Base-by-base conservation (phyloP, 2,329 filamentous ascomycete genomes). In the Trichoderma sp. region DNA sequence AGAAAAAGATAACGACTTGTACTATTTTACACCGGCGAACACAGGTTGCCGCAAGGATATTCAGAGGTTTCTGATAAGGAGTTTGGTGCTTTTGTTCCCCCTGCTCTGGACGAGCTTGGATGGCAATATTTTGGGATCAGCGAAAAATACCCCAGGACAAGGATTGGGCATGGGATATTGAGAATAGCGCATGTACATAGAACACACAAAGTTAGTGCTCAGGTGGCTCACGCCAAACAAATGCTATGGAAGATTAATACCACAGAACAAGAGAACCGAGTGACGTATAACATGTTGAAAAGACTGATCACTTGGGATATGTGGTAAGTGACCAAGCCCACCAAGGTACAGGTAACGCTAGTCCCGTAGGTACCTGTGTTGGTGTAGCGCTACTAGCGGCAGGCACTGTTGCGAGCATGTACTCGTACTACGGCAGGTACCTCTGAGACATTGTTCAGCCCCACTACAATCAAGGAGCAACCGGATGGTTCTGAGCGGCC, bases 141-240 rank as follows among this genome's bases (percentile, higher is more conserved):
- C 24, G 31, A 24, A 41, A 59, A 65, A 29, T 53, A 64, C 60
- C 59, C 60, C n/a, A n/a, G n/a, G 62, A 56, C 41, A 41, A 24
- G 27, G 56, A 45, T 68, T 6, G 9, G 45, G 63, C 33, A 73
- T 56, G 29, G 31, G 50, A 41, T n/a, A 41, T 50, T 12, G 41
- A 50, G 24, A 9, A 12, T 29, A 66, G 31, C 11, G 24, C 31
- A 65, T 38, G 71, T 56, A 66, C 45, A 72, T 72, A 64, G 68
- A 72, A 27, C 68, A 27, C 68, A 63, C 33, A 66, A 69, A 63
- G 59, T 53, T 27, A 27, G 59, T 16, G 68, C 68, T 63, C 31
- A 24, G 33, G 33, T 35, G 68, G 68, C 68, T 72, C 68, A 72
- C 68, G 68, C 68, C 59, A 63, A 33, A 41, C 68, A 63, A n/a